A percentile compares a stretch with the other conserved stretches of the same genome.
These are phyloP conservation scores for Spergularia marina DNA, from an alignment of 148 eudicot genomes.

Conservation along the genomic window DNA sequence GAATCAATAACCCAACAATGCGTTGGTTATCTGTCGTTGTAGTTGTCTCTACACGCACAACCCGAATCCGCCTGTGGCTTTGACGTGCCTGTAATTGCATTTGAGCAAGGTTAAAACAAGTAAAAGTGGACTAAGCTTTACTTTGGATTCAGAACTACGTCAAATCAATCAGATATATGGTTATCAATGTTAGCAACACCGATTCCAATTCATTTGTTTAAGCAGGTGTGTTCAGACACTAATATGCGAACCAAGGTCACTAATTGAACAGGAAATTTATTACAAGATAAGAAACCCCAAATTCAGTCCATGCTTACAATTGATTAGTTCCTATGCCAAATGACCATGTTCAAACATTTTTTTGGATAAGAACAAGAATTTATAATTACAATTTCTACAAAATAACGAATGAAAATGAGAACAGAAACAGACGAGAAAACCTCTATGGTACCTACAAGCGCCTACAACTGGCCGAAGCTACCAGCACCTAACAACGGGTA, in stretches of 20 bases:
- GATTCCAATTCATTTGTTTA: too few species aligned
- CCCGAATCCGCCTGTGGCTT: conserved; percentile 80
- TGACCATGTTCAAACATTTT: not conserved
- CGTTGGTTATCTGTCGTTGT: conserved; percentile 79
- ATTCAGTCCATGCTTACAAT: not conserved
- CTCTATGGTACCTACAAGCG: too few species aligned
- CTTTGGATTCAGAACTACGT: not conserved
- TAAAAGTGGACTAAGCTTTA: not conserved
- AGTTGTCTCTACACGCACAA: conserved; percentile 89
- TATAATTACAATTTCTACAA: too few species aligned
- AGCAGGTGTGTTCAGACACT: not conserved
- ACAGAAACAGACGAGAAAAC: too few species aligned
- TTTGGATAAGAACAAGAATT: too few species aligned
- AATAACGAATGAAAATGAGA: too few species aligned
- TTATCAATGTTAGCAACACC: not conserved
- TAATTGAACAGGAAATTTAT: not conserved
- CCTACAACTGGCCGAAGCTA: too few species aligned
- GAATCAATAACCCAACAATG: conserved; percentile 91
- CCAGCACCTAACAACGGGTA: too few species aligned
- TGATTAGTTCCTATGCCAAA: not conserved
- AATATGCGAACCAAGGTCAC: not conserved
- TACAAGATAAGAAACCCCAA: not conserved
- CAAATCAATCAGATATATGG: not conserved
- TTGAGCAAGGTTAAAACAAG: not conserved
- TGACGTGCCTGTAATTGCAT: conserved; percentile 55